phyloP scores from a whole-genome alignment of 768 basidiomycete species.

The Hygrophorus russula region DNA sequence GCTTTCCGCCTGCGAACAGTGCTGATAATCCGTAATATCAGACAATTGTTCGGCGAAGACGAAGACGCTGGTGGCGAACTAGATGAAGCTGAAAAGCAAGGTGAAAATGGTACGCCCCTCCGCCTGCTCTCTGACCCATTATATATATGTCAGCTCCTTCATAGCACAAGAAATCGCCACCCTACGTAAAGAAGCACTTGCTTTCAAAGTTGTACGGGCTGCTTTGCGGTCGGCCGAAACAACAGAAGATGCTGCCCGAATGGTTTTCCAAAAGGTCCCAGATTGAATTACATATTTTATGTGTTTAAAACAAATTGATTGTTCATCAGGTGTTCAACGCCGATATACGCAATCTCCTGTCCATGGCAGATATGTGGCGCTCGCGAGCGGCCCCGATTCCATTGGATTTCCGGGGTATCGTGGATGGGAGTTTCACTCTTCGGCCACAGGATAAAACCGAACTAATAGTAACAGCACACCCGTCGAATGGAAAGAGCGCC shows the following conservation, averaged over 20 bases:
- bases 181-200: slow-evolving; percentile 79
- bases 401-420: slow-evolving; percentile 70
- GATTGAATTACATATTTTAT: not conserved
- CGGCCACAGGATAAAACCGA: slow-evolving; percentile 16
- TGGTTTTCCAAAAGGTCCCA: slow-evolving; percentile 76
- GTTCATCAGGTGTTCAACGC: slow-evolving; percentile 64
- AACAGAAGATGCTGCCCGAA: slow-evolving; percentile 43
- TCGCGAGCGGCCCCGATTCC: slow-evolving; percentile 78
- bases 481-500: no score
- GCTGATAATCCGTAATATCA: slow-evolving; percentile 17
- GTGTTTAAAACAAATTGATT: not conserved
- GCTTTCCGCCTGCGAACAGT: not conserved
- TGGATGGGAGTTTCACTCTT: slow-evolving; percentile 47
- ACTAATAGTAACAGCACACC: not conserved
- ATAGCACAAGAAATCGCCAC: slow-evolving; percentile 85
- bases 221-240: slow-evolving; percentile 39
- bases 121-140: not conserved
- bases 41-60: slow-evolving; percentile 93
- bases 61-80: slow-evolving; percentile 73
- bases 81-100: slow-evolving; percentile 84
- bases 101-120: slow-evolving; percentile 73
- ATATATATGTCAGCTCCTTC: not conserved
- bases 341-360: slow-evolving; percentile 81
- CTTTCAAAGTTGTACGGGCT: slow-evolving; percentile 72
- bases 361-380: slow-evolving; percentile 97